Base-by-base conservation (phyloP, 805 yeast species). In the Starmerella vitae region DNA sequence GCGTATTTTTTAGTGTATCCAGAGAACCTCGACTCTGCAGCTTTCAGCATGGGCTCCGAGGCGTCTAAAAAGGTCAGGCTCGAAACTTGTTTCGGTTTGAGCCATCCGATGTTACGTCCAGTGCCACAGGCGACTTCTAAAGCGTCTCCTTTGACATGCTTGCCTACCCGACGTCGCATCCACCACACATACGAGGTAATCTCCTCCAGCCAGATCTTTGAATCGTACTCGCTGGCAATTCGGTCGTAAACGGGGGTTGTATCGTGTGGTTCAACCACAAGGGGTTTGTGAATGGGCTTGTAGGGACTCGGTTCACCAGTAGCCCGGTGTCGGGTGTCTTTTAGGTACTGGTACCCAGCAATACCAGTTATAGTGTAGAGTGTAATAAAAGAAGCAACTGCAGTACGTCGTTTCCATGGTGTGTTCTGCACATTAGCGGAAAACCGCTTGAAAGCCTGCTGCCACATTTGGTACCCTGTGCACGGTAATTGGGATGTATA, bases 41-140 rank as follows among this genome's bases (percentile, higher is more conserved):
- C 68, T 48, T 79, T 81, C 63, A 91, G 75, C 98, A 91, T 91
- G 42, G 78, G 74, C 33, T 66, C 57, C 0, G 96, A 80, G 1
- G 95, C 71, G 57, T 91, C 98, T 34, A 86, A 60, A 50, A 81
- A 83, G 0, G 97, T 88, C 28, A 83, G 70, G 0, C 94, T 79
- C 34, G 70, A 67, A 22, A 88, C 62, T 20, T 64, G 56, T 1
- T 70, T 66, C 17, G 76, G 70, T 38, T 76, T 69, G 49, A 84
- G 60, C 55, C 78, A 86, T 34, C 78, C 76, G 41, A 88, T 70
- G 56, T 91, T 91, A 59, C 97, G 70, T 5, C 98, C 97, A 0
- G 98, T 91, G 42, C 98, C 98, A 55, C 93, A 82, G 0, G 96
- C 78, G 9, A 88, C 91, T 59, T 91, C 98, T 41, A 91, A 63